Evolutionary conservation across 176 grass and related monocot genomes (phyloP).

Genomic region (Secale cereale): DNA sequence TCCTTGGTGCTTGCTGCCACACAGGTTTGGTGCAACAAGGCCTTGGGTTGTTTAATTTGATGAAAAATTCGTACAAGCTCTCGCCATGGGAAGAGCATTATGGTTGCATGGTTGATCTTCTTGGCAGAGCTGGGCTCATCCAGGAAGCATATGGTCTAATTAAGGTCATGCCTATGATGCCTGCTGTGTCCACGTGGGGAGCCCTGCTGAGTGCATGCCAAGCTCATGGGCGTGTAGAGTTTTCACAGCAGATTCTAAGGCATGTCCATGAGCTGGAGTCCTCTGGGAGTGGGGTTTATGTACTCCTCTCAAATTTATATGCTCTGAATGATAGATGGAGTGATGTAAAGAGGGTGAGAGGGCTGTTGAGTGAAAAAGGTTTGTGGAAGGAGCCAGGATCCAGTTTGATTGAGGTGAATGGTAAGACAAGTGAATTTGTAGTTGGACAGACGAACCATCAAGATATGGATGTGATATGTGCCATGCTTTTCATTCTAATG

Average conservation of each 20-base stretch:
- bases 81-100: slow-evolving; percentile 44
- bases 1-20: slow-evolving; percentile 46
- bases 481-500: slow-evolving; percentile 15
- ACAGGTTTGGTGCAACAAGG: slow-evolving; percentile 47
- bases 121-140: slow-evolving; percentile 45
- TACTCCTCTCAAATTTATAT: slow-evolving; percentile 52
- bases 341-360: slow-evolving; percentile 43
- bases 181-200: slow-evolving; percentile 41
- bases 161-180: slow-evolving; percentile 33
- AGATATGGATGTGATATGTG: slow-evolving; percentile 22
- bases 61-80: slow-evolving; percentile 34
- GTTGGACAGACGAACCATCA: slow-evolving; percentile 37
- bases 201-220: slow-evolving; percentile 47
- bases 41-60: slow-evolving; percentile 21
- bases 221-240: slow-evolving; percentile 27
- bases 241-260: slow-evolving; percentile 35
- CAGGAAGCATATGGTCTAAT: slow-evolving; percentile 45
- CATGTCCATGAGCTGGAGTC: slow-evolving; percentile 42
- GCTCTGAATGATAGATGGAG: slow-evolving; percentile 35
- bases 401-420: slow-evolving; percentile 45
- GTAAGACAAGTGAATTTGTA: slow-evolving; percentile 34
- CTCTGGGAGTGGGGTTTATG: slow-evolving; percentile 34
- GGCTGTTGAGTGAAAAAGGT: slow-evolving; percentile 32
- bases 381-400: slow-evolving; percentile 39
- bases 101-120: slow-evolving; percentile 55